A percentile compares a stretch with the other conserved stretches of the same genome.
These are phyloP conservation scores for Metschnikowia cubensis DNA, from an alignment of 805 yeast species.

Conservation along the genomic window DNA sequence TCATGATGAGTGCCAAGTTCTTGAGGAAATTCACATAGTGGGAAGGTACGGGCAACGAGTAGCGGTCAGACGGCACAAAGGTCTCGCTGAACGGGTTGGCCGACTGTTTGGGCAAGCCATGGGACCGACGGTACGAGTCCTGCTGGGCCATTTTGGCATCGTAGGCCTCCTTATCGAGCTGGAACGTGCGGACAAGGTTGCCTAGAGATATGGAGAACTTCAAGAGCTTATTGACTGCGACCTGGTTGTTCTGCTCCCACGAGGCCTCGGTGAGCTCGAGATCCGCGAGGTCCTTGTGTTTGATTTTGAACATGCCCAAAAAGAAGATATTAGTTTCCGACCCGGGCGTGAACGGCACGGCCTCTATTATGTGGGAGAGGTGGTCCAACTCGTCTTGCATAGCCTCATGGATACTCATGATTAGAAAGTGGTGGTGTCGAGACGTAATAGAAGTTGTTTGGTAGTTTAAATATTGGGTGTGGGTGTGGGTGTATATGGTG, in stretches of 20 bases:
- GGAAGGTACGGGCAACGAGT: constrained; percentile 6
- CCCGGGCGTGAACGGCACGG: constrained; percentile 33
- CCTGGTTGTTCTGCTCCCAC: constrained; percentile 24
- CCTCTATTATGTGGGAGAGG: constrained; percentile 25
- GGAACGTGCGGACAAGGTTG: constrained; percentile 34
- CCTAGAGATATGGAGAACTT: constrained; percentile 43
- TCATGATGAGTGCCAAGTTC: constrained; percentile 30
- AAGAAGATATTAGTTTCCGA: constrained; percentile 19
- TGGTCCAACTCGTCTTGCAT: constrained; percentile 26
- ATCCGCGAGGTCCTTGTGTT: constrained; percentile 19
- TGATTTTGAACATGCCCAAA: constrained; percentile 30
- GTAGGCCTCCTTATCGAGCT: constrained; percentile 30
- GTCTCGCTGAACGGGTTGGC: constrained; percentile 15
- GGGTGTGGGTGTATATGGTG: background rate
- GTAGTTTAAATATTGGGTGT: too few species aligned
- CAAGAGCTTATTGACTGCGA: constrained; percentile 34
- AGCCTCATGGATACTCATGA: constrained; percentile 13
- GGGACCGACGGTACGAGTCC: constrained; percentile 3
- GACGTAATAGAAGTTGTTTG: too few species aligned
- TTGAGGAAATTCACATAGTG: constrained; percentile 33
- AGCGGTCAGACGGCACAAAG: constrained; percentile 1
- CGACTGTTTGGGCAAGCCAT: constrained; percentile 2
- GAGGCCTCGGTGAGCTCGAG: constrained; percentile 19
- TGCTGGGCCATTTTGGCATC: constrained; percentile 22
- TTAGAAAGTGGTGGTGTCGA: too few species aligned